phyloP scores from a whole-genome alignment of 2,329 filamentous ascomycete genomes.

The Sclerotinia trifoliorum region DNA sequence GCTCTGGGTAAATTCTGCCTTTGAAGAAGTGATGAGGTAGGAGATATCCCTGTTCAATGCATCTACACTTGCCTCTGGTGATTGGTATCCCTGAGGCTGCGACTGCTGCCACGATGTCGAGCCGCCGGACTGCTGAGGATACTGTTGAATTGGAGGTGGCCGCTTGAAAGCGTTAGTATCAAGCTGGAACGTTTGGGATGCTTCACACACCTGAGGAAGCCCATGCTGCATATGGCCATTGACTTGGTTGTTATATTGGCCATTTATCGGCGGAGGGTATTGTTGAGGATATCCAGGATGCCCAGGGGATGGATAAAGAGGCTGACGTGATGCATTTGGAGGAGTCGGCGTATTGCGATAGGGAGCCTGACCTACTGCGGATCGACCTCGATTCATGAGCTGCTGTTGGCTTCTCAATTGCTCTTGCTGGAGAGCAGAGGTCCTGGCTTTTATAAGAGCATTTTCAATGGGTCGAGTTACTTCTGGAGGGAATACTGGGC shows the following conservation, averaged over 20 bases:
- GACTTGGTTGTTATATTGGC: conserved; percentile 28
- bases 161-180: conserved; percentile 25
- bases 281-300: conserved; percentile 40
- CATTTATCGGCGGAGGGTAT: conserved; percentile 33
- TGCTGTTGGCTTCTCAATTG: conserved; percentile 57
- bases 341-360: conserved; percentile 76
- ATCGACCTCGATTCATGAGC: conserved; percentile 51
- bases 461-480: conserved; percentile 90
- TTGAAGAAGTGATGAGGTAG: conserved; percentile 70
- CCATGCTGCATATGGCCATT: conserved; percentile 34
- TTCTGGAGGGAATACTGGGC: conserved; percentile 86
- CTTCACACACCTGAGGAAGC: conserved; percentile 34
- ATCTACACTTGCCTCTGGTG: conserved; percentile 60
- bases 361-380: conserved; percentile 53
- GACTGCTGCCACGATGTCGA: conserved; percentile 38
- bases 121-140: conserved; percentile 35
- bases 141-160: conserved; percentile 28
- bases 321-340: conserved; percentile 48
- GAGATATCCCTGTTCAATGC: conserved; percentile 81
- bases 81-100: conserved; percentile 38
- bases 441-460: conserved; percentile 77
- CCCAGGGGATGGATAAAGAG: conserved; percentile 43
- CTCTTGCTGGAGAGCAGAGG: conserved; percentile 59
- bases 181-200: not conserved
- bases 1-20: conserved; percentile 71